Base-by-base conservation (phyloP, 306 rosid genomes). In the Datisca glomerata region DNA sequence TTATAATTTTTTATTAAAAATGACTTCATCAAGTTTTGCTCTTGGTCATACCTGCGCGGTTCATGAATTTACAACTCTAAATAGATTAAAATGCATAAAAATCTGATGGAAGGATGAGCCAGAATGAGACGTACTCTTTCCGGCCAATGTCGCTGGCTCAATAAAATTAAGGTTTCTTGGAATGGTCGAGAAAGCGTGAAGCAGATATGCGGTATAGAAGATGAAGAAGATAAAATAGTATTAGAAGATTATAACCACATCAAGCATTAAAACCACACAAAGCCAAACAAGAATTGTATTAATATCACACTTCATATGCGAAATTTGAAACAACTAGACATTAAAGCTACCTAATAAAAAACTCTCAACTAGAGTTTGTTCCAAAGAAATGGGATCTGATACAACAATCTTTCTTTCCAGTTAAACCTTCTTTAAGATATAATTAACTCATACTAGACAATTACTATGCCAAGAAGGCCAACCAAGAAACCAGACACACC, bases 141-240 rank as follows among this genome's bases (percentile, higher is more conserved):
- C 97, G 83, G 47, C 97, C 95, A 53, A 89, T 83, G 54, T 89
- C 93, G 66, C 82, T 74, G 45, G 87, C 70, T 81, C 84, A 21
- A 77, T 74, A 36, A 78, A 81, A 49, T 77, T 78, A 23, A 81
- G 60, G 60, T 57, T 27, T 60, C 87, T 71, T 4, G 83, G 86
- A 60, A 81, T 63, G 24, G 83, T 45, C 35, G 76, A 68, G 40
- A 81, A 45, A 4, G 79, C 57, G 58, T 81, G 80, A 45, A 81
- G 86, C 73, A 81, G 50, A 66, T 77, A 83, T 81, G 83, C 37
- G 20, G 41, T 16, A 54, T 27, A 68, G 39, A 39, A 57, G 41
- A 65, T 18, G 36, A 47, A 51, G 2, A 43, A 9, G 14, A 21
- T 24, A 12, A 39, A 41, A 0, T 35, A 20, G 35, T 13, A 51